A percentile compares a stretch with the other conserved stretches of the same genome.
phyloP scores from a whole-genome alignment of 768 basidiomycete species.

The Pulveroboletus sp. region DNA sequence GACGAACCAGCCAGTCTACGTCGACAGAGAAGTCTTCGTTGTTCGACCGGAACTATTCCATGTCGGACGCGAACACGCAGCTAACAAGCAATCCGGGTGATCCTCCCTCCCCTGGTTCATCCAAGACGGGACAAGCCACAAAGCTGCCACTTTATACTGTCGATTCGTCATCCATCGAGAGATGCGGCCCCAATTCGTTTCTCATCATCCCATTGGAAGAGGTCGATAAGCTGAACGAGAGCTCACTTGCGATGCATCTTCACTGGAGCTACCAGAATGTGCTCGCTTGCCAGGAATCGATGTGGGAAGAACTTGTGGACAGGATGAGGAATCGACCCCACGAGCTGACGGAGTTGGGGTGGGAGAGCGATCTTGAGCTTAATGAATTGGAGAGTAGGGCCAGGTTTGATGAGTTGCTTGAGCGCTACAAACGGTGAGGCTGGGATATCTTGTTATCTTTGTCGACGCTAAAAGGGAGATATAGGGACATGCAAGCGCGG shows the following conservation, averaged over 20 bases:
- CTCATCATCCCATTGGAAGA: conserved; percentile 40
- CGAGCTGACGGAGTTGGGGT: conserved; percentile 56
- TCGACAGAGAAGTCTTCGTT: conserved; percentile 34
- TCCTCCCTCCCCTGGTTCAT: conserved; percentile 18
- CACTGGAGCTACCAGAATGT: conserved; percentile 60
- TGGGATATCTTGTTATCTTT: neutral
- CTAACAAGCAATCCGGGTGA: conserved; percentile 20
- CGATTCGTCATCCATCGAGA: conserved; percentile 45
- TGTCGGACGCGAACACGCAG: conserved; percentile 23
- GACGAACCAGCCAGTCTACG: conserved; percentile 26
- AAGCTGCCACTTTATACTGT: conserved; percentile 39
- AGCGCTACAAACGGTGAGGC: conserved; percentile 52
- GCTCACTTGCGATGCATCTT: conserved; percentile 68
- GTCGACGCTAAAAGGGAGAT: conserved; percentile 2
- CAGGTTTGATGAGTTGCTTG: conserved; percentile 56
- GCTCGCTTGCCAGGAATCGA: conserved; percentile 64
- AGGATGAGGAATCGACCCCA: conserved; percentile 54
- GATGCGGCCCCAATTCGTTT: conserved; percentile 28
- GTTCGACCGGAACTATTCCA: conserved; percentile 28
- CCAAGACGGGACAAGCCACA: conserved; percentile 1
- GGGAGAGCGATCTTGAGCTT: conserved; percentile 65
- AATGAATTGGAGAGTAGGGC: conserved; percentile 52
- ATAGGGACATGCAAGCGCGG: conserved; percentile 63
- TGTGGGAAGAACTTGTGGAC: conserved; percentile 73
- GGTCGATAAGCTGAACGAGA: conserved; percentile 47